Evolutionary conservation across 129 eudicot genomes (phyloP).

Genomic region (Dittrichia graveolens): DNA sequence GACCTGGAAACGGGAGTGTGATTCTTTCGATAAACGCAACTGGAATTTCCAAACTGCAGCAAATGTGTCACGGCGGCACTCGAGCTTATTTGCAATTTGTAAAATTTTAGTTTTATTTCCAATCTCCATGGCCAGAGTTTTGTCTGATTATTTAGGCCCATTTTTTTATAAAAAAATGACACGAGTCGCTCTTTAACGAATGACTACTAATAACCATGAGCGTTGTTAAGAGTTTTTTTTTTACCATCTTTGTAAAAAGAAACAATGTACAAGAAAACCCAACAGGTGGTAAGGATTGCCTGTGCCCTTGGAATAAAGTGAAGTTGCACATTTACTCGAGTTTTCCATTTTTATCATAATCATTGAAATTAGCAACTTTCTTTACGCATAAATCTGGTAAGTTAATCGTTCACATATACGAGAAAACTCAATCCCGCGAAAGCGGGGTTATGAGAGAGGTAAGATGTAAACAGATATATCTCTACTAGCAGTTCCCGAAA

Average conservation of each 20-base stretch:
- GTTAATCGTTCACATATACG: no score
- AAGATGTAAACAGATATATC: no score
- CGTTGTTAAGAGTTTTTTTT: constrained; percentile 24
- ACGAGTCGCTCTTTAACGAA: constrained; percentile 2
- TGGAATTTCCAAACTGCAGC: constrained; percentile 23
- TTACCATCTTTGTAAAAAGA: constrained; percentile 31
- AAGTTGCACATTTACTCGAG: no score
- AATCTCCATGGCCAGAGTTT: constrained; percentile 32
- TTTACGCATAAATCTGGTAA: no score
- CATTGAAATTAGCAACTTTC: no score
- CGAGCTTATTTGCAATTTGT: constrained; percentile 31
- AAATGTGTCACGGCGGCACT: constrained; percentile 9
- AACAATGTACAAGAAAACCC: constrained; percentile 30
- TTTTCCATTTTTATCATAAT: no score
- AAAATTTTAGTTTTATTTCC: constrained; percentile 9
- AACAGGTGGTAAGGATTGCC: constrained; percentile 15
- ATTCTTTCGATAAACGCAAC: constrained; percentile 32
- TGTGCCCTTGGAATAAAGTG: constrained; percentile 24
- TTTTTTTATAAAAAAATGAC: constrained; percentile 1
- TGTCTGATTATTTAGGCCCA: constrained; percentile 32
- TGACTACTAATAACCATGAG: constrained; percentile 28
- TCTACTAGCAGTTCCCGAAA: no score
- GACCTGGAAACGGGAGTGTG: constrained; percentile 23
- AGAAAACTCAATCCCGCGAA: no score
- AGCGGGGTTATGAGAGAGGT: no score